Base-by-base conservation (phyloP, 371 early-diverging fungal genomes). In the Parasitella parasitica region DNA sequence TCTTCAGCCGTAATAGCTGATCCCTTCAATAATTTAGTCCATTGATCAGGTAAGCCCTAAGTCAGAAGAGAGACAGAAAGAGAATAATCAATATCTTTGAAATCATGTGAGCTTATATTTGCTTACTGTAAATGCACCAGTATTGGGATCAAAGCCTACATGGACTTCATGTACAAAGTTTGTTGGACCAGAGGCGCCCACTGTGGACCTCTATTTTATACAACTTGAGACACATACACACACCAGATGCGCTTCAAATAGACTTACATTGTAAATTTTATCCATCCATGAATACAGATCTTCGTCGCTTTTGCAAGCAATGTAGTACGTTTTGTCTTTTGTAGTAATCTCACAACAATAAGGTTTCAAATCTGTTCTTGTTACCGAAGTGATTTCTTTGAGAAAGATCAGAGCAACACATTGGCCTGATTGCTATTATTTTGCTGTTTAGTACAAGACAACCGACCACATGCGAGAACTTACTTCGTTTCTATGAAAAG, bases 201-300 rank as follows among this genome's bases (percentile, higher is more conserved):
- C 65, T 28, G 76, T 67, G 26, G 74, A 77, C 63, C 75, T 65
- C 75, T 76, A 59, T 48, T 24, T n/a, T 9, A n/a, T 20, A 18
- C 20, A 54, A 43, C 8, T 30, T 27, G 11, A 18, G 46, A 12
- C 5, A 51, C 20, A 7, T 1, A 30, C 1, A 7, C 51, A n/a
- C 20, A 54, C 6, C n/a, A 37, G 1, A 35, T 11, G 24, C 13
- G 5, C 3, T 24, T 28, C 3, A 22, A 50, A 7, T 11, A 16
- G 16, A 8, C 59, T 67, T 76, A 90, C 89, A 73, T 84, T 89
- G 75, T 96, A 96, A 70, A 98, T 91, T 66, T 93, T 93, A 72
- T 97, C 97, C 88, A 96, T 92, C 98, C 97, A 97, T 26, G 91
- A 87, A 75, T 98, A 98, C n/a, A 98, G 84, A 62, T 98, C 97